Conservation (phyloP, 805 yeast genomes). For the Pichia cabralensis region DNA sequence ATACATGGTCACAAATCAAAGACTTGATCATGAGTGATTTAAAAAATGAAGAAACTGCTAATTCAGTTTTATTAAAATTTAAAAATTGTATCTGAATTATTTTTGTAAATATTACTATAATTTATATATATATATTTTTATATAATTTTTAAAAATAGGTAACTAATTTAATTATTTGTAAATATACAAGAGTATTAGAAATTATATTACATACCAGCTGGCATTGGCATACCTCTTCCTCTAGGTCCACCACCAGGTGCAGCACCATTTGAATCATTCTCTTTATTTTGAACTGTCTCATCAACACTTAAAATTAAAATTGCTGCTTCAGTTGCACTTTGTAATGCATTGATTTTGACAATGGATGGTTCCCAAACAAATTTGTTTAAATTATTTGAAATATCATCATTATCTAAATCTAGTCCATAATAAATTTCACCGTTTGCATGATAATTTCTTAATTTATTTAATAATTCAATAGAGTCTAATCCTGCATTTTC, state of each 20-base stretch:
- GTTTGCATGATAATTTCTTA: slow-evolving; percentile 89
- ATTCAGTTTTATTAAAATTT: neutral
- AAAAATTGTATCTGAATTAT: slow-evolving; percentile 2
- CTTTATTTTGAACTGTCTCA: slow-evolving; percentile 78
- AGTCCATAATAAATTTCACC: slow-evolving; percentile 91
- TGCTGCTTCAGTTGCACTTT: slow-evolving; percentile 96
- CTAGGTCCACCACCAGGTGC: slow-evolving; percentile 29
- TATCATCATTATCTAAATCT: slow-evolving; percentile 75
- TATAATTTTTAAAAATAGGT: no score
- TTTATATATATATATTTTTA: no score
- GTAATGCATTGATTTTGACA: slow-evolving; percentile 87
- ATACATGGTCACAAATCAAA: neutral
- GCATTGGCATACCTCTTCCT: slow-evolving; percentile 60
- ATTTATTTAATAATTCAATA: slow-evolving; percentile 81
- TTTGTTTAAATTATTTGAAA: slow-evolving; percentile 73
- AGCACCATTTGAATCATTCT: slow-evolving; percentile 35
- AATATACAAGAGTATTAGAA: neutral
- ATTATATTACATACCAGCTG: slow-evolving; percentile 9
- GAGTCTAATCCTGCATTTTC: slow-evolving; percentile 99
- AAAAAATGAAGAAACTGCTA: neutral
- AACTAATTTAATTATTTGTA: neutral
- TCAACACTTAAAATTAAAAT: slow-evolving; percentile 88
- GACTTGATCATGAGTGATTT: neutral
- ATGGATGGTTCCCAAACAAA: slow-evolving; percentile 98
- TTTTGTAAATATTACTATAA: no score